These are phyloP conservation scores for Hansenula lynferdii DNA, from an alignment of 1,139 yeast species.

Conservation along the genomic window DNA sequence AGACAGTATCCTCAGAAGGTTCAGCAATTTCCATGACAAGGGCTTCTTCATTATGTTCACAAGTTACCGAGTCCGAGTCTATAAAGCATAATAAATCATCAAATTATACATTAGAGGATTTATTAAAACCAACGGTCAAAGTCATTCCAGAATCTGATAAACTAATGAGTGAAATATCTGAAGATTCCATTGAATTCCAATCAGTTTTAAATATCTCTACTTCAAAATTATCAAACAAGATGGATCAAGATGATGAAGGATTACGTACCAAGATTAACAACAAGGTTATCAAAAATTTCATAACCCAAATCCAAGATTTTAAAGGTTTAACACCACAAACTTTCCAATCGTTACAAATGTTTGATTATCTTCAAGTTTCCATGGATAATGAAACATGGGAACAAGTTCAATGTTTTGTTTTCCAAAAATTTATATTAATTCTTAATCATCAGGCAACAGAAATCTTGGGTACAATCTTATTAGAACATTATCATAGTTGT, in stretches of 20 bases:
- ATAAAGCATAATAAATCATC: background rate
- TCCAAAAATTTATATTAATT: slow-evolving; percentile 35
- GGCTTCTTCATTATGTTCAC: background rate
- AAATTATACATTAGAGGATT: slow-evolving; percentile 5
- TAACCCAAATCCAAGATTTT: slow-evolving; percentile 3
- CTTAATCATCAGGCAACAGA: slow-evolving; percentile 27
- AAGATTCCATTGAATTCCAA: slow-evolving; percentile 3
- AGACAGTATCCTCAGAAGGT: background rate
- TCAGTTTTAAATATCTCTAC: slow-evolving; percentile 16
- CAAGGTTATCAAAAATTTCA: slow-evolving; percentile 7
- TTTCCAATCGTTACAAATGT: slow-evolving; percentile 32
- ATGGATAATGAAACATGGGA: slow-evolving; percentile 37
- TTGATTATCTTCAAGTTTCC: slow-evolving; percentile 40
- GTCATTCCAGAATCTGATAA: slow-evolving; percentile 16
- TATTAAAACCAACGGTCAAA: slow-evolving; percentile 15
- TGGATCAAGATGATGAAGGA: slow-evolving; percentile 6
- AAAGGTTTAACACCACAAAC: slow-evolving; percentile 21
- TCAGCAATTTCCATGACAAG: too few relatives aligned
- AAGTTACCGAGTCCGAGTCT: background rate
- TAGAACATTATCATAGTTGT: slow-evolving; percentile 33
- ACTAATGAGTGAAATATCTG: slow-evolving; percentile 8
- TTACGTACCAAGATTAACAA: slow-evolving; percentile 11
- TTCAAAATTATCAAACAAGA: slow-evolving; percentile 9
- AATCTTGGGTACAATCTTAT: slow-evolving; percentile 33
- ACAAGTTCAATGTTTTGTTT: slow-evolving; percentile 33